Evolutionary conservation across 2,329 filamentous ascomycete species (phyloP).

Genomic region (Colletotrichum zoysiae): DNA sequence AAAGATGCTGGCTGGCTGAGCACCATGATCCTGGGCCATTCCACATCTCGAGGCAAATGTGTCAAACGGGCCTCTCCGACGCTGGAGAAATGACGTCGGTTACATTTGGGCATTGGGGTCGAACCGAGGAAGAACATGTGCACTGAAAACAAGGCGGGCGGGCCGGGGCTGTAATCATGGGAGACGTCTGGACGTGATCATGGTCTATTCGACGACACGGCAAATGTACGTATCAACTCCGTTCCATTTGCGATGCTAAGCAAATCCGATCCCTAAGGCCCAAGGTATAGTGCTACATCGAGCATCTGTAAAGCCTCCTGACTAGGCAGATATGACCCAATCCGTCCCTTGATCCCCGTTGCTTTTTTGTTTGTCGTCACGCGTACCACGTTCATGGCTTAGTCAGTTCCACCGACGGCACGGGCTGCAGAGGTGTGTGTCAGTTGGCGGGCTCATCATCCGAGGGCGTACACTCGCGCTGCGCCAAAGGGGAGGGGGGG

Average conservation of each 20-base stretch:
- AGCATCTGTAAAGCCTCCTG: constrained; percentile 43
- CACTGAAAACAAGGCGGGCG: neutral
- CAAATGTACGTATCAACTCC: constrained; percentile 42
- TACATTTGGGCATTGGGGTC: neutral
- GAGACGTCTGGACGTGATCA: constrained; percentile 40
- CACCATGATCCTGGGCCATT: neutral
- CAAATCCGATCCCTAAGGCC: constrained; percentile 43
- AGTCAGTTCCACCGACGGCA: constrained; percentile 67
- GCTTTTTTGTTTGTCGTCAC: constrained; percentile 40
- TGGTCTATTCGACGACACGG: constrained; percentile 41
- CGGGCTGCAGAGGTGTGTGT: constrained; percentile 62
- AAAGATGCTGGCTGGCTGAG: neutral
- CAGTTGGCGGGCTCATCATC: constrained; percentile 43
- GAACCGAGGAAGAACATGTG: neutral
- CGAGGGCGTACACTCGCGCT: neutral
- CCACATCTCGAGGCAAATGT: neutral
- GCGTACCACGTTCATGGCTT: constrained; percentile 46
- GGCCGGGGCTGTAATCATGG: constrained; percentile 8
- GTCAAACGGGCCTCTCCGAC: neutral
- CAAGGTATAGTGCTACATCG: constrained; percentile 42
- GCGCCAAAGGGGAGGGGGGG: neutral
- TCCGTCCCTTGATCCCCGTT: constrained; percentile 37
- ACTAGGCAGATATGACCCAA: constrained; percentile 42
- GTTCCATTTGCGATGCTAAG: constrained; percentile 43
- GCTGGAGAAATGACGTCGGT: neutral